phyloP scores from a whole-genome alignment of 441 rosid species.

The Corymbia citriodora region DNA sequence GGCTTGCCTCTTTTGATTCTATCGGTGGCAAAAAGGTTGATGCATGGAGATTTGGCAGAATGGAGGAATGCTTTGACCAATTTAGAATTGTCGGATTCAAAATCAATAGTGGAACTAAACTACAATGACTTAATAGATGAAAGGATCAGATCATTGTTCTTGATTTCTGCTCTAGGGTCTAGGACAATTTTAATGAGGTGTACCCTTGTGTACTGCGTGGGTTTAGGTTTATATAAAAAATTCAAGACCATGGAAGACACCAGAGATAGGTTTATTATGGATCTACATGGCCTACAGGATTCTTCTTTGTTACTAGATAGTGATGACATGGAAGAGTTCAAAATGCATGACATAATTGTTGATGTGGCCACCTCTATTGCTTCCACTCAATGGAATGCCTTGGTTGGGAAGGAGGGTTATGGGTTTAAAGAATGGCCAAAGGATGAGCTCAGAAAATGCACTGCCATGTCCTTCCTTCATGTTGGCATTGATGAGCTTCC shows the following conservation, averaged over 20 bases:
- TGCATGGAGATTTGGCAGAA: rapidly evolving
- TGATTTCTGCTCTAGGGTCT: background rate
- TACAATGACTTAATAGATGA: background rate
- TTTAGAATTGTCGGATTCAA: background rate
- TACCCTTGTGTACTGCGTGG: background rate
- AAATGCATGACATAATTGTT: background rate
- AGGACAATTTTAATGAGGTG: too few species aligned
- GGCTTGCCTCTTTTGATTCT: slow-evolving; percentile 15
- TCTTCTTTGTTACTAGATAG: background rate
- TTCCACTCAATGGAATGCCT: rapidly evolving
- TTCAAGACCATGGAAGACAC: rapidly evolving
- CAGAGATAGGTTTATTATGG: rapidly evolving
- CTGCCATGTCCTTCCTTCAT: rapidly evolving
- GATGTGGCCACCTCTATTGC: background rate
- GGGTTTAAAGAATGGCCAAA: background rate
- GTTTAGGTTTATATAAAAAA: background rate
- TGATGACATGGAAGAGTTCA: rapidly evolving
- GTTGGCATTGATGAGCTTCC: background rate
- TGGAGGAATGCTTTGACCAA: background rate
- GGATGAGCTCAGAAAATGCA: background rate
- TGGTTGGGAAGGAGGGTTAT: rapidly evolving
- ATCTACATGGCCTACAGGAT: rapidly evolving
- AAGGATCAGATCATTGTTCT: background rate
- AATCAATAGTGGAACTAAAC: background rate
- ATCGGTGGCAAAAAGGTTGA: background rate